These are phyloP conservation scores for Klebsormidium nitens DNA, from an alignment of 139 green algal species.

Conservation along the genomic window DNA sequence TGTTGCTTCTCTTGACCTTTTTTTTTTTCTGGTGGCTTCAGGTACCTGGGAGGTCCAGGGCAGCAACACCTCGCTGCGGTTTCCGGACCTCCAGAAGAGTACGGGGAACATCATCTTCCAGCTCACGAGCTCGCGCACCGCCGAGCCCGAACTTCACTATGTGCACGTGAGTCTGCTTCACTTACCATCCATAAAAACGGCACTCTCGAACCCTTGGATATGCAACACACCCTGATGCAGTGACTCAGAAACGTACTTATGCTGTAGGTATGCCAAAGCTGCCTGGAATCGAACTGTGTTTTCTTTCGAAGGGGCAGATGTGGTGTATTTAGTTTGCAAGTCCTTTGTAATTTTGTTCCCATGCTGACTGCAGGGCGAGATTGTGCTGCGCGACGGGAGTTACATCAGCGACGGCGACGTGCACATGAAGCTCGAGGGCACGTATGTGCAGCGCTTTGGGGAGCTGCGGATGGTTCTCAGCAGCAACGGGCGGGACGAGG, in stretches of 20 bases:
- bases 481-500: too few species aligned
- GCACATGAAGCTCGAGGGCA: conserved; percentile 49
- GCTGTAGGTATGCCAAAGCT: neutral
- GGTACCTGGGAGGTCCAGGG: conserved; percentile 18
- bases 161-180: conserved; percentile 21
- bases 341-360: too few species aligned
- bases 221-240: neutral
- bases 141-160: conserved; percentile 16
- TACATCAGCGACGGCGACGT: conserved; percentile 52
- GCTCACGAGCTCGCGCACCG: conserved; percentile 10
- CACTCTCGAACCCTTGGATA: neutral
- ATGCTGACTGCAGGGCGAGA: conserved; percentile 60
- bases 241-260: neutral
- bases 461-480: conserved; percentile 29
- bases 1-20: neutral
- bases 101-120: conserved; percentile 37
- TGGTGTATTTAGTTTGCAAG: too few species aligned
- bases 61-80: neutral
- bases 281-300: neutral
- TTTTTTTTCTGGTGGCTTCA: neutral
- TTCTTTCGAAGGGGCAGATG: too few species aligned
- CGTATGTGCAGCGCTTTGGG: conserved; percentile 22
- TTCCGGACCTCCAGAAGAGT: conserved; percentile 9
- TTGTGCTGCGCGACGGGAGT: conserved; percentile 56
- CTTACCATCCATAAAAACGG: neutral